Conservation (phyloP, 345 rosid species). For the Populus alba region DNA sequence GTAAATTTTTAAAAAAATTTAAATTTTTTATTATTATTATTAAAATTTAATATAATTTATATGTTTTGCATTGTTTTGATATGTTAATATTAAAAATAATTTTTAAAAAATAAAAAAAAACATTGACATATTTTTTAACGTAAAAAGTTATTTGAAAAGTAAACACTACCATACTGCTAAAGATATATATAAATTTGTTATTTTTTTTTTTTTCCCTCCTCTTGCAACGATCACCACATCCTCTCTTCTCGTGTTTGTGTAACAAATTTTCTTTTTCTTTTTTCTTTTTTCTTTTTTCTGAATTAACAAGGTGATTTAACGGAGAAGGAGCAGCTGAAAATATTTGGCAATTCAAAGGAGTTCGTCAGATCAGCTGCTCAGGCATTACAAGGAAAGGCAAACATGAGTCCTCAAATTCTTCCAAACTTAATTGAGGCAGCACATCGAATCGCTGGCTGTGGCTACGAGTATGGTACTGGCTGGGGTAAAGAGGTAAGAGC, state of each 20-base stretch:
- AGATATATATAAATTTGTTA: not conserved
- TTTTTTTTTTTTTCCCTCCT: not conserved
- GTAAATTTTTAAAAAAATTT: too few relatives aligned
- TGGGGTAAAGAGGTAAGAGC: conserved; percentile 58
- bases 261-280: not conserved
- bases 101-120: too few relatives aligned
- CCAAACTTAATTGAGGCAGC: conserved; percentile 35
- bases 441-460: conserved; percentile 37
- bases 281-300: not conserved
- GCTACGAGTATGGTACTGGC: conserved; percentile 42
- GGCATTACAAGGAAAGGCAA: conserved; percentile 43
- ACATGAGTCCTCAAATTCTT: conserved; percentile 1
- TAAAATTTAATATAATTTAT: too few relatives aligned
- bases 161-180: too few relatives aligned
- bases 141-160: too few relatives aligned
- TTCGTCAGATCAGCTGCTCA: conserved; percentile 31
- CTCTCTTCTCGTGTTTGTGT: not conserved
- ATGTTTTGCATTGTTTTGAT: too few relatives aligned
- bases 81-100: too few relatives aligned
- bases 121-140: too few relatives aligned
- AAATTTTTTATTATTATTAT: too few relatives aligned
- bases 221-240: not conserved
- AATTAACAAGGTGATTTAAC: conserved; percentile 25
- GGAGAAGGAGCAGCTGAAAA: conserved; percentile 14
- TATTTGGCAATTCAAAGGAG: conserved; percentile 52